phyloP scores from a whole-genome alignment of 1,284 basidiomycete genomes.

The Xerocomus nothofagi region DNA sequence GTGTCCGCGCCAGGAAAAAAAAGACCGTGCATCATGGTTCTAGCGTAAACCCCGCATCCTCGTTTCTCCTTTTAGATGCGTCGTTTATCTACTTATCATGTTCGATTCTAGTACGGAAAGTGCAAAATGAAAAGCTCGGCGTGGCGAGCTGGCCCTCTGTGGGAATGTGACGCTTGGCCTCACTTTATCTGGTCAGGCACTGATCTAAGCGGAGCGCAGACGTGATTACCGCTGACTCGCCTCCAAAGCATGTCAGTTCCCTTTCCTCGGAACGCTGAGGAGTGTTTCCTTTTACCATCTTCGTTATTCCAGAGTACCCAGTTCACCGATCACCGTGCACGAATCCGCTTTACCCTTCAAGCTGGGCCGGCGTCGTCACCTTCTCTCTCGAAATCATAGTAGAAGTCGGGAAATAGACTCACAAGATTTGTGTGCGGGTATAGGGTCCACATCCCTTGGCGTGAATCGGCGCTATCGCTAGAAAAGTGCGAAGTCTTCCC shows the following conservation, averaged over 20 bases:
- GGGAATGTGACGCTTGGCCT: slow-evolving; percentile 23
- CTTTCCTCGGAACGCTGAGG: slow-evolving; percentile 14
- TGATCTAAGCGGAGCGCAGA: slow-evolving; percentile 27
- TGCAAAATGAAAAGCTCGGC: slow-evolving; percentile 30
- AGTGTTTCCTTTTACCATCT: slow-evolving; percentile 6
- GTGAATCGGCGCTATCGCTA: neutral
- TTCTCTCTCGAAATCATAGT: slow-evolving; percentile 13
- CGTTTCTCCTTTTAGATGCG: slow-evolving; percentile 6
- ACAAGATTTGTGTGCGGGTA: slow-evolving; percentile 8
- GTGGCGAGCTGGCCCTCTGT: slow-evolving; percentile 12
- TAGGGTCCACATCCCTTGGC: neutral
- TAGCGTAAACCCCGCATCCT: slow-evolving; percentile 7
- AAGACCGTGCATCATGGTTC: neutral
- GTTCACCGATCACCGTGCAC: slow-evolving; percentile 26
- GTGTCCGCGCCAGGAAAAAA: slow-evolving; percentile 4
- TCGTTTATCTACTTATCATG: slow-evolving; percentile 25
- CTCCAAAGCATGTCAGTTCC: slow-evolving; percentile 25
- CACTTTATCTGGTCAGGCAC: slow-evolving; percentile 34
- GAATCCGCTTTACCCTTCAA: slow-evolving; percentile 11
- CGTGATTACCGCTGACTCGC: slow-evolving; percentile 30
- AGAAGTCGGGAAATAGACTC: slow-evolving; percentile 5
- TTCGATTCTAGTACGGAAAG: slow-evolving; percentile 13
- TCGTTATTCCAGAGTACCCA: slow-evolving; percentile 21
- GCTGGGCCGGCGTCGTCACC: slow-evolving; percentile 13
- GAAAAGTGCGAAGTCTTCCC: neutral